A percentile compares a stretch with the other conserved stretches of the same genome.
phyloP scores from a whole-genome alignment of 352 stramenopile genomes.

The Phytophthora nicotianae region DNA sequence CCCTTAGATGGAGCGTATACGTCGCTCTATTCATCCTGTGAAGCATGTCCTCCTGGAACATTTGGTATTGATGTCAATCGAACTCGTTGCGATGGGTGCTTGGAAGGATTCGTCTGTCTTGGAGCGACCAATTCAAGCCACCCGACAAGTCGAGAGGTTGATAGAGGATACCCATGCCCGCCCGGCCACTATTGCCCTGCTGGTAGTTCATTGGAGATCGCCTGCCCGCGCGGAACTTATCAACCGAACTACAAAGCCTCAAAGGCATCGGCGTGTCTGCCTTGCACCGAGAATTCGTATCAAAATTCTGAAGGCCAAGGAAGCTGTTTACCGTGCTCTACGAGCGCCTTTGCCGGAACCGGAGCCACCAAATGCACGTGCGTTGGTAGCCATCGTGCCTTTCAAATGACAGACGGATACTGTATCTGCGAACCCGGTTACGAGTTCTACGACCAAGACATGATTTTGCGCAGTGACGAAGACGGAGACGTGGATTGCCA shows the following conservation, averaged over 20 bases:
- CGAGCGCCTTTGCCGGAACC: conserved; percentile 60
- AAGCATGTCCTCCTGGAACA: conserved; percentile 75
- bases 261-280: conserved; percentile 64
- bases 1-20: conserved; percentile 57
- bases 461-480: conserved; percentile 80
- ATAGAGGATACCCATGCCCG: conserved; percentile 89
- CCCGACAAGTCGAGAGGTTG: conserved; percentile 53
- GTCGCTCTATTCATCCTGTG: conserved; percentile 60
- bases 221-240: conserved; percentile 83
- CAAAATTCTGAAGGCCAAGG: conserved; percentile 66
- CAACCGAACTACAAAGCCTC: conserved; percentile 51
- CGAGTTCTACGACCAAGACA: conserved; percentile 91
- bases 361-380: conserved; percentile 82
- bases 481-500: conserved; percentile 92
- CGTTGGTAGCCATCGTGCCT: conserved; percentile 86
- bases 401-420: conserved; percentile 91
- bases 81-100: conserved; percentile 67
- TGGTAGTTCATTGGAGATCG: conserved; percentile 52
- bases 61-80: conserved; percentile 85
- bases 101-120: conserved; percentile 88
- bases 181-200: conserved; percentile 76
- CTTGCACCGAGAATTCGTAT: conserved; percentile 81
- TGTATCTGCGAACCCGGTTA: conserved; percentile 92
- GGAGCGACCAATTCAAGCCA: conserved; percentile 63
- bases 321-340: conserved; percentile 89